Evolutionary conservation across 345 rosid genomes (phyloP).

Genomic region (Boechera retrofracta): DNA sequence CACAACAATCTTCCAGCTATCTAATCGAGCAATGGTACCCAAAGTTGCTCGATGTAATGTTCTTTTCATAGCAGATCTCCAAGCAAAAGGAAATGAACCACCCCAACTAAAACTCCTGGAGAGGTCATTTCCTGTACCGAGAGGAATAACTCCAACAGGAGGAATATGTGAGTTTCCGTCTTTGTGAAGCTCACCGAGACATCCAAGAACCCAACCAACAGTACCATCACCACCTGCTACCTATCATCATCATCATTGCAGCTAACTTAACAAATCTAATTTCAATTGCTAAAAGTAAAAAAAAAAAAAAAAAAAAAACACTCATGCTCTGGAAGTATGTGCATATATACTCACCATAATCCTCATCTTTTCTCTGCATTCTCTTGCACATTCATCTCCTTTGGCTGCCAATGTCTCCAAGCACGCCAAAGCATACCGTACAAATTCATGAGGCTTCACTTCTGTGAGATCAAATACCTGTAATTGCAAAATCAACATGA

Average conservation of each 20-base stretch:
- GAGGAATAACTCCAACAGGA: slow-evolving; percentile 90
- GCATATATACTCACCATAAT: slow-evolving; percentile 65
- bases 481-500: slow-evolving; percentile 17
- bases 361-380: slow-evolving; percentile 70
- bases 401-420: slow-evolving; percentile 66
- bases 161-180: slow-evolving; percentile 70
- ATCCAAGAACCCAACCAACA: slow-evolving; percentile 94
- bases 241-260: slow-evolving; percentile 47
- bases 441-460: slow-evolving; percentile 87
- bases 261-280: not conserved
- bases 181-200: slow-evolving; percentile 73
- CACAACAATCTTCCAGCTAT: slow-evolving; percentile 80
- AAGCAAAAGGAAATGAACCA: slow-evolving; percentile 89
- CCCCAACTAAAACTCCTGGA: slow-evolving; percentile 99
- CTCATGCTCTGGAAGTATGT: not conserved
- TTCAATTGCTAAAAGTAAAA: not conserved
- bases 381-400: slow-evolving; percentile 86
- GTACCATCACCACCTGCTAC: slow-evolving; percentile 99
- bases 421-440: slow-evolving; percentile 70
- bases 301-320: no score
- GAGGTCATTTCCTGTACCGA: slow-evolving; percentile 96
- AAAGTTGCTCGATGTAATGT: slow-evolving; percentile 63
- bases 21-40: slow-evolving; percentile 68
- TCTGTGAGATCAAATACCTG: slow-evolving; percentile 88
- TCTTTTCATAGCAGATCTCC: slow-evolving; percentile 93